phyloP scores from a whole-genome alignment of 148 eudicot species.

The Rhododendron griersonianum region DNA sequence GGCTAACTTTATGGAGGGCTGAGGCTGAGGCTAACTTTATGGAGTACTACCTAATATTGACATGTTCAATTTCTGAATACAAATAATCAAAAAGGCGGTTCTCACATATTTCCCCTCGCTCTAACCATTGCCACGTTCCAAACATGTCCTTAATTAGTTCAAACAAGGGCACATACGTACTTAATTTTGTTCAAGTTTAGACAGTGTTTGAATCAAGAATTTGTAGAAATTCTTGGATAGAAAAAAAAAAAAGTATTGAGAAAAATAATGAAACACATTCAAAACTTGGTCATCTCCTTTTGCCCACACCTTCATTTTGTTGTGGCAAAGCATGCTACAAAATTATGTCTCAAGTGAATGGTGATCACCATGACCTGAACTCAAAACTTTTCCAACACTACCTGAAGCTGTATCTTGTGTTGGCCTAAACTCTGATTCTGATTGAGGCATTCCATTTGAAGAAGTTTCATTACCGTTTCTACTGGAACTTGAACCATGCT shows the following conservation, averaged over 20 bases:
- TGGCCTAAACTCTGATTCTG: background rate
- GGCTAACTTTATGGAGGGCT: background rate
- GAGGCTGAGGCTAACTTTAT: background rate
- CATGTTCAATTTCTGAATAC: background rate
- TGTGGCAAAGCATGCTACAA: background rate
- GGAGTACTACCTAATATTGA: background rate
- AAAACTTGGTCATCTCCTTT: background rate
- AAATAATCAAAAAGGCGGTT: background rate
- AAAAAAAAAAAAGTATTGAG: background rate
- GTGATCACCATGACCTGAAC: background rate
- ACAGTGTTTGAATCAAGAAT: background rate
- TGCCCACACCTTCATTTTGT: background rate
- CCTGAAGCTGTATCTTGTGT: background rate
- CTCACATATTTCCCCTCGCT: background rate
- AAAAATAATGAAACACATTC: too few relatives aligned
- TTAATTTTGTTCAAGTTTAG: background rate
- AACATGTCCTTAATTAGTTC: background rate
- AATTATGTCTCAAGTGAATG: background rate
- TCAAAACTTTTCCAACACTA: background rate
- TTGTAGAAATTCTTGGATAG: background rate
- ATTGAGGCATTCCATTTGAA: background rate
- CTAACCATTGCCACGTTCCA: background rate
- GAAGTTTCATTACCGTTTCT: background rate
- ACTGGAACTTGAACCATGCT: conserved; percentile 5
- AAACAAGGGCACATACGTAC: background rate